Evolutionary conservation across 805 yeast genomes (phyloP).

Genomic region (Jamesozyma spencerorum): DNA sequence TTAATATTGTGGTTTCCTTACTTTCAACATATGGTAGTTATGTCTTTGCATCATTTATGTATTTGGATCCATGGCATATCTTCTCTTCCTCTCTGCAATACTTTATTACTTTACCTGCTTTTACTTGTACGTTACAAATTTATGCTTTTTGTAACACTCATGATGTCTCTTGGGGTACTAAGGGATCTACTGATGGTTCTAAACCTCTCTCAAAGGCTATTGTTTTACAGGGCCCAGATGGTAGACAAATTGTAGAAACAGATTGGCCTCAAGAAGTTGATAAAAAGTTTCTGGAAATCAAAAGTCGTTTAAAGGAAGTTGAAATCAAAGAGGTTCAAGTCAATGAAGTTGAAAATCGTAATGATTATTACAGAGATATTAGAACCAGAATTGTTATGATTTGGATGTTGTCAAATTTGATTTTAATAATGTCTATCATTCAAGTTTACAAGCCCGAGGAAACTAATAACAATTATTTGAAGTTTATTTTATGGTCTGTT

Average conservation of each 20-base stretch:
- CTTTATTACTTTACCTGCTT: slow-evolving; percentile 81
- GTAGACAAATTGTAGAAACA: slow-evolving; percentile 69
- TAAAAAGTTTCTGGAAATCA: slow-evolving; percentile 30
- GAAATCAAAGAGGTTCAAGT: slow-evolving; percentile 23
- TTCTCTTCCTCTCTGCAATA: slow-evolving; percentile 81
- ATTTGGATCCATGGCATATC: slow-evolving; percentile 95
- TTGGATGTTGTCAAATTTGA: slow-evolving; percentile 82
- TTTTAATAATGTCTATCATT: slow-evolving; percentile 77
- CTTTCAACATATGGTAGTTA: slow-evolving; percentile 90
- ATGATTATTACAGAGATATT: slow-evolving; percentile 89
- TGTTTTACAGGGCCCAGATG: slow-evolving; percentile 68
- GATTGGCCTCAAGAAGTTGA: slow-evolving; percentile 35
- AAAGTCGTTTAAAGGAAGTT: slow-evolving; percentile 30
- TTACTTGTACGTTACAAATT: slow-evolving; percentile 85
- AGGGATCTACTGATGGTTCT: slow-evolving; percentile 75
- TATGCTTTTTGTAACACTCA: slow-evolving; percentile 97
- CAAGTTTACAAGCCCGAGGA: slow-evolving; percentile 69
- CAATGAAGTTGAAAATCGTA: slow-evolving; percentile 33
- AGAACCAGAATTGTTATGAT: slow-evolving; percentile 89
- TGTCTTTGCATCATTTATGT: slow-evolving; percentile 68
- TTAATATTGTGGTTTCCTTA: slow-evolving; percentile 75
- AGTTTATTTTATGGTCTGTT: slow-evolving; percentile 85
- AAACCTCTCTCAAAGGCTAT: slow-evolving; percentile 73
- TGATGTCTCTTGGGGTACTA: slow-evolving; percentile 95
- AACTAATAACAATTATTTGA: slow-evolving; percentile 62